Evolutionary conservation across 768 basidiomycete genomes (phyloP), one percentile per base, ranked within the genome.

Genomic region (Galerina marginata): DNA sequence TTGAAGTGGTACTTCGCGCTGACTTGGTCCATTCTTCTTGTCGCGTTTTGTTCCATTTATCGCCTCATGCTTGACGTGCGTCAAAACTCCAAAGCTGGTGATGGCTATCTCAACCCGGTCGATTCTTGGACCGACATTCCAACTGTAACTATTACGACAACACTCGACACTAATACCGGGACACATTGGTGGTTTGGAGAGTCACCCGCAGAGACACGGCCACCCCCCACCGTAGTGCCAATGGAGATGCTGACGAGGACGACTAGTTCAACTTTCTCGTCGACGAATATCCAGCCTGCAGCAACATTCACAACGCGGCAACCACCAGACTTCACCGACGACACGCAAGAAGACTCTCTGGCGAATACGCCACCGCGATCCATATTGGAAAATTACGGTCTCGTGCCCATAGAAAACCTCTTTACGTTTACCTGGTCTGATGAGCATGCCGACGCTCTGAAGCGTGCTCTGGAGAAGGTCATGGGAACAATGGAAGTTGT

Each of bases 91-190:
- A 66, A 56, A 36, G 65, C 70, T 5, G 58, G 72, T 29, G 71
- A 75, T 49, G 71, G 61, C 9, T 74, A 72, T 51, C 63, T 65
- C 14, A 29, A 64, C 14, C 40, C 63, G 16, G 56, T 68, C n/a
- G 69, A 61, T 25, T 56, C 70, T n/a, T 67, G 65, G 50, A 62
- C 53, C 46, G 61, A 68, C 5, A 63, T 73, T 26, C 71, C 71
- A 16, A 68, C 76, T 12, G 65, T 76, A 48, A 83, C 83, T 1
- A 67, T 80, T 20, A 84, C 83, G 12, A 73, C 77, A 6, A 81
- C 79, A 1, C 65, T 79, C 15, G 71, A 71, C 48, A 48, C 69
- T 45, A 69, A 60, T 55, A 58, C 66, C 25, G 54, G 51, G 40
- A 67, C 67, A 46, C 64, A 62, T 40, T 58, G 70, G 72, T 68